These are phyloP conservation scores for Soucietia sequanensis DNA, from an alignment of 805 yeast species.

Conservation along the genomic window DNA sequence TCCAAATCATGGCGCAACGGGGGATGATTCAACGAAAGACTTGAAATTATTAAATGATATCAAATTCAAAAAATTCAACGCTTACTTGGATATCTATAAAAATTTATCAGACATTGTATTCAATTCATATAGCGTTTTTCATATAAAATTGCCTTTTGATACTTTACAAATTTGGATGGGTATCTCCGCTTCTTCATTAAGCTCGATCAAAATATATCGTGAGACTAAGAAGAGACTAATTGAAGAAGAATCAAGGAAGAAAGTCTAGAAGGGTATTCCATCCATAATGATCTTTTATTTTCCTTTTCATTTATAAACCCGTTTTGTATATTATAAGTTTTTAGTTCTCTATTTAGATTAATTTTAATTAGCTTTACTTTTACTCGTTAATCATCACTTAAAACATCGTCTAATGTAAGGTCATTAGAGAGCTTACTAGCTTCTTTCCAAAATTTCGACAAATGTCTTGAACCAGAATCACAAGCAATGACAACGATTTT, in stretches of 20 bases:
- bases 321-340: slow-evolving; percentile 2
- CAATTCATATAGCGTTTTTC: slow-evolving; percentile 42
- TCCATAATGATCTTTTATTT: slow-evolving; percentile 1
- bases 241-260: not conserved
- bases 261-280: not conserved
- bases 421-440: slow-evolving; percentile 44
- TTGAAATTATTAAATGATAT: slow-evolving; percentile 25
- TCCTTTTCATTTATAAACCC: not conserved
- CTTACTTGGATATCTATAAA: slow-evolving; percentile 39
- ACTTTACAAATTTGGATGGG: slow-evolving; percentile 49
- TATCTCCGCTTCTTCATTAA: slow-evolving; percentile 36
- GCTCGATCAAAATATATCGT: slow-evolving; percentile 37
- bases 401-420: slow-evolving; percentile 35
- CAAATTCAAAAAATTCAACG: slow-evolving; percentile 35
- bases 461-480: slow-evolving; percentile 87
- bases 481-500: slow-evolving; percentile 83
- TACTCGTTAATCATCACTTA: slow-evolving; percentile 7
- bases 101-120: slow-evolving; percentile 38
- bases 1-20: slow-evolving; percentile 13
- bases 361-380: too few relatives aligned
- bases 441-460: slow-evolving; percentile 88
- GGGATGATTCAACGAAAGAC: slow-evolving; percentile 12
- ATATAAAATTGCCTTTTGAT: slow-evolving; percentile 32
- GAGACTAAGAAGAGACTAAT: slow-evolving; percentile 31
- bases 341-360: too few relatives aligned